A percentile compares a stretch with the other conserved stretches of the same genome.
Evolutionary conservation across 768 basidiomycete genomes (phyloP).

Genomic region (Tulasnella calospora): DNA sequence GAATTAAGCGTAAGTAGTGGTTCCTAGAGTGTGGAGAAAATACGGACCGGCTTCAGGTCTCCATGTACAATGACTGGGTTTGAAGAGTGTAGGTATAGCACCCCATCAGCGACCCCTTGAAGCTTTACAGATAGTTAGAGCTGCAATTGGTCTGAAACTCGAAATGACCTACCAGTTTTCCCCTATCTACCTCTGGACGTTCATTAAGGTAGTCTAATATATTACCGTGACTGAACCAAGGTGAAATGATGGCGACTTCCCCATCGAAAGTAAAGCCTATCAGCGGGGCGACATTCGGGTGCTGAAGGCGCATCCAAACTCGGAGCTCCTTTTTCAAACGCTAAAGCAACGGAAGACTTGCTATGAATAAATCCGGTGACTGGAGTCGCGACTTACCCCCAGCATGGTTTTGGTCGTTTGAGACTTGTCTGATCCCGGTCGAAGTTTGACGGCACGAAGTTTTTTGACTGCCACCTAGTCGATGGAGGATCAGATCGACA

Average conservation of each 20-base stretch:
- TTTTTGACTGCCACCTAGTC: conserved; percentile 12
- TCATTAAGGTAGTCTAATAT: neutral
- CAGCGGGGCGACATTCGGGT: neutral
- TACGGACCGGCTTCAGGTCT: neutral
- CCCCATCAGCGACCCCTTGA: neutral
- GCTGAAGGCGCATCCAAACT: conserved; percentile 6
- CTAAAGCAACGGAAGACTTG: neutral
- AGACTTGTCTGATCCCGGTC: neutral
- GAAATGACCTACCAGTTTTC: neutral
- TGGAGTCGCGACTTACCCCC: neutral
- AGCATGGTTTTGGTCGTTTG: neutral
- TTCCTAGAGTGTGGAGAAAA: neutral
- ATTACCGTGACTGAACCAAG: neutral
- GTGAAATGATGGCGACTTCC: neutral
- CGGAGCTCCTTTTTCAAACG: neutral
- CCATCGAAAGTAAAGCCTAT: neutral
- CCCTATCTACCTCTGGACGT: neutral
- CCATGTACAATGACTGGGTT: conserved; percentile 6
- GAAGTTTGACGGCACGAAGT: neutral
- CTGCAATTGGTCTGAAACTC: neutral
- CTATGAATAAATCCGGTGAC: neutral
- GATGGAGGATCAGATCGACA: neutral
- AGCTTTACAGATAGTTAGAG: neutral
- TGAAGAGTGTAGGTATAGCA: neutral
- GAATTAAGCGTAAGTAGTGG: neutral